Base-by-base conservation (phyloP, 148 eudicot species). In the Camellia granthamiana region DNA sequence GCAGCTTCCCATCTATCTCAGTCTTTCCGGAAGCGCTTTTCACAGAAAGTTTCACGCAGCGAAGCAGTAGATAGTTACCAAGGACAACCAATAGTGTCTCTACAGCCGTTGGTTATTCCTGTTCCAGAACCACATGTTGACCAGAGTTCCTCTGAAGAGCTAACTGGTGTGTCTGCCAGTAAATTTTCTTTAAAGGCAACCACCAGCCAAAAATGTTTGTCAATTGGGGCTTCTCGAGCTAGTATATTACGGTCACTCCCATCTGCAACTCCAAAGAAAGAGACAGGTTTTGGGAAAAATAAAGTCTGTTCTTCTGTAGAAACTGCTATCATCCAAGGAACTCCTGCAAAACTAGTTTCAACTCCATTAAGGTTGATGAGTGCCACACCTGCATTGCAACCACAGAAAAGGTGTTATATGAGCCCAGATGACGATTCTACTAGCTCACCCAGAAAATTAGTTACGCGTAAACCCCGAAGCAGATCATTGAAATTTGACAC, bases 401-500 rank as follows among this genome's bases (percentile, higher is more conserved):
- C 91, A 21, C 88, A 88, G 21, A 92, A 92, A 76, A 88, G 97
- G 75, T 60, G 86, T 73, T 84, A 47, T 72, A 84, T 86, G 89
- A 92, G 88, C 77, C 94, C 94, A 56, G 90, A 91, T 79, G 88
- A 82, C 65, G 82, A 82, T 42, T 49, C 83, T 42, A 75, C 8
- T 44, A 81, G 42, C 65, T 72, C 90, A 6, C 87, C 91, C 49
- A 83, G 38, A 75, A 91, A 88, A 83, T 81, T 78, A 0, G 81
- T 79, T 64, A 84, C 80, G 21, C 92, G 88, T 12, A 87, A 90
- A 70, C 79, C 85, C 59, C 86, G 90, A 21, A 92, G 81, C 43
- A 91, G 88, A 84, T 85, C 90, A 62, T 79, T 95, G 86, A 91
- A 82, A 43, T 91, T 95, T 79, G 96, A 90, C 54, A 82, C 87